Evolutionary conservation across 257 asterid genomes (phyloP), one percentile per base, ranked within the genome.

Genomic region (Coffea eugenioides): DNA sequence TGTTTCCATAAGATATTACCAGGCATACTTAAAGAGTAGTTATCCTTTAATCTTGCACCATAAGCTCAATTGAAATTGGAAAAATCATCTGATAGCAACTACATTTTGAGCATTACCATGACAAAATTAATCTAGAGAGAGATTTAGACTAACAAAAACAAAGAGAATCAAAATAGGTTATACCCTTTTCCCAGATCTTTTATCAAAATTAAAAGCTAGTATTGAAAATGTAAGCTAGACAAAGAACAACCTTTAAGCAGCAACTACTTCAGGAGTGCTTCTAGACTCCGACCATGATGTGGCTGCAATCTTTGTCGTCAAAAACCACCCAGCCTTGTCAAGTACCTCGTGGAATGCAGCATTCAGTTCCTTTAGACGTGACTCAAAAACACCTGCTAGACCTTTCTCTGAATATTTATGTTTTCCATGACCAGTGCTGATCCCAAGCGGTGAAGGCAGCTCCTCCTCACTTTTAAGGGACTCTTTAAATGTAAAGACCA

Each of bases 341-440:
- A 94, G 91, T 2, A 92, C 93, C 87, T 94, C 97, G 14, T 91
- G 97, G 82, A 96, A 96, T 2, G 98, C 97, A 64, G 98, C 94
- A 61, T 88, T 86, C 6, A 94, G 88, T 82, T 92, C 95, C 89
- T 88, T 89, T 83, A 96, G 84, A 83, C 89, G 98, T 6, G 90
- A 84, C 88, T 87, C 97, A 72, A 96, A 91, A 59, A 83, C 85
- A 16, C 90, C 89, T 0, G 95, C 94, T 69, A 96, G 80, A 15
- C 97, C 97, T 80, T 88, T 92, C 80, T 92, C 97, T 0, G 99
- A 94, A 83, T 85, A 92, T 56, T 87, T 94, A 79, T 94, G 98
- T 75, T 94, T 96, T 69, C 98, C 97, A 34, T 92, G 98, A 10
- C 99, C 98, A 8, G 99, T 94, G 84, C 91, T 91, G 75, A 96